Percentiles rank a stretch among this genome's conserved stretches.
Conservation (phyloP, 1,284 basidiomycete genomes). For the Papiliotrema flavescens region DNA sequence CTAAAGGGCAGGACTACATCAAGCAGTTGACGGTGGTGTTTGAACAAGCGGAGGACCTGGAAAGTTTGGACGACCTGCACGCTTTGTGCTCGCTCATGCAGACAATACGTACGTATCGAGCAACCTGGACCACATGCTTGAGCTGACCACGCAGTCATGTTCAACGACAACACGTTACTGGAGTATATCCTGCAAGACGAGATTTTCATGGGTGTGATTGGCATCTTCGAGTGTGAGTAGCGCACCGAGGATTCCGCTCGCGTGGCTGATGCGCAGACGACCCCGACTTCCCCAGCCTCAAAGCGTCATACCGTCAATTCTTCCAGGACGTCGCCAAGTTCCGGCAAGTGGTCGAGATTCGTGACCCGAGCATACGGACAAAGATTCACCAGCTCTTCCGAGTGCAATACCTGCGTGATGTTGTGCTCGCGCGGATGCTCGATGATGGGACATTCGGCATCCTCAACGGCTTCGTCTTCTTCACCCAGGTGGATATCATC, state of each 20-base stretch:
- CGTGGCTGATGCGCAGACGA: conserved; percentile 63
- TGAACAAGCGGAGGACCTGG: conserved; percentile 84
- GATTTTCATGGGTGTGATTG: conserved; percentile 85
- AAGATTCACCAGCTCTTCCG: conserved; percentile 97
- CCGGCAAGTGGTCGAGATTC: conserved; percentile 78
- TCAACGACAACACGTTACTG: conserved; percentile 92
- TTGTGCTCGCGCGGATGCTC: conserved; percentile 87
- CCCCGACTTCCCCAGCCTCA: conserved; percentile 90
- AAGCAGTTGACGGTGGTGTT: conserved; percentile 79
- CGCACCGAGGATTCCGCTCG: not conserved
- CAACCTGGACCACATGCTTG: not conserved
- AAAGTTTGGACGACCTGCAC: conserved; percentile 83
- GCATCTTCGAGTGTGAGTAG: conserved; percentile 89
- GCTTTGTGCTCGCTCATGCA: conserved; percentile 89
- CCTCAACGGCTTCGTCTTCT: conserved; percentile 94
- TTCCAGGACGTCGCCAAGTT: conserved; percentile 75
- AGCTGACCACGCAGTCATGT: conserved; percentile 62
- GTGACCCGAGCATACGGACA: conserved; percentile 65
- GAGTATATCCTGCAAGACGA: conserved; percentile 94
- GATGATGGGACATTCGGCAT: conserved; percentile 98
- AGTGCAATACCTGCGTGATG: conserved; percentile 94
- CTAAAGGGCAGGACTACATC: conserved; percentile 69
- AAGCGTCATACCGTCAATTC: conserved; percentile 94
- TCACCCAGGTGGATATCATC: conserved; percentile 98
- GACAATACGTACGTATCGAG: conserved; percentile 72